Percentiles rank a stretch among this genome's conserved stretches.
These are phyloP conservation scores for Yamadazyma conglobata DNA, from an alignment of 1,139 yeast species.

Conservation along the genomic window DNA sequence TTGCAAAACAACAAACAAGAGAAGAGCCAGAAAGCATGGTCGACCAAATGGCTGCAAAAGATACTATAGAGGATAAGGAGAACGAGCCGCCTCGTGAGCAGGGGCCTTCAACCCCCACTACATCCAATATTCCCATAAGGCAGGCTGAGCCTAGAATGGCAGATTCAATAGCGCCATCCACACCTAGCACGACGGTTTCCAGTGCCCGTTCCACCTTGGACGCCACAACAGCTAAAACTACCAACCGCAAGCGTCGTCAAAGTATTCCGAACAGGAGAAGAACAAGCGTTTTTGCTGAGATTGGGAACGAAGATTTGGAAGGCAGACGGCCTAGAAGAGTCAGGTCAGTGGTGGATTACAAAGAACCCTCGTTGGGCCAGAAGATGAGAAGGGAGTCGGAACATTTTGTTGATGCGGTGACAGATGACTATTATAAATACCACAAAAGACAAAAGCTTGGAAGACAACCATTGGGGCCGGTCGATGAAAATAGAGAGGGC, in stretches of 20 bases:
- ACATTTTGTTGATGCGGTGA: conserved; percentile 54
- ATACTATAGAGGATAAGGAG: background rate
- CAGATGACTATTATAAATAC: conserved; percentile 19
- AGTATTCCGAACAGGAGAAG: too few relatives aligned
- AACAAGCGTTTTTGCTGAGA: too few relatives aligned
- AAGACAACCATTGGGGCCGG: conserved; percentile 5
- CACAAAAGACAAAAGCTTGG: conserved; percentile 4
- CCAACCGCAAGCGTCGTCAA: too few relatives aligned
- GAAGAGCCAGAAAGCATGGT: too few relatives aligned
- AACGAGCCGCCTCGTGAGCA: background rate
- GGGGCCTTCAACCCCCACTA: too few relatives aligned
- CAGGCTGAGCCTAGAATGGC: background rate
- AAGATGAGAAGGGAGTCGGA: conserved; percentile 72
- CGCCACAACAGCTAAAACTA: too few relatives aligned
- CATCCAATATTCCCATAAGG: background rate
- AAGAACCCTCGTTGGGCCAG: conserved; percentile 61
- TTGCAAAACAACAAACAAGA: too few relatives aligned
- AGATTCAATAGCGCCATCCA: too few relatives aligned
- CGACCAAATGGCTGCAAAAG: too few relatives aligned
- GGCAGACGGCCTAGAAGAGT: conserved; percentile 11
- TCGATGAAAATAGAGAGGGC: conserved; percentile 1
- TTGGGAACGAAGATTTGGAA: background rate
- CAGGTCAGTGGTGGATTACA: conserved; percentile 54
- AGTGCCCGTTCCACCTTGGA: too few relatives aligned
- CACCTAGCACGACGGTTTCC: too few relatives aligned